Evolutionary conservation across 148 eudicot genomes (phyloP).

Genomic region (Vaccinium corymbosum): DNA sequence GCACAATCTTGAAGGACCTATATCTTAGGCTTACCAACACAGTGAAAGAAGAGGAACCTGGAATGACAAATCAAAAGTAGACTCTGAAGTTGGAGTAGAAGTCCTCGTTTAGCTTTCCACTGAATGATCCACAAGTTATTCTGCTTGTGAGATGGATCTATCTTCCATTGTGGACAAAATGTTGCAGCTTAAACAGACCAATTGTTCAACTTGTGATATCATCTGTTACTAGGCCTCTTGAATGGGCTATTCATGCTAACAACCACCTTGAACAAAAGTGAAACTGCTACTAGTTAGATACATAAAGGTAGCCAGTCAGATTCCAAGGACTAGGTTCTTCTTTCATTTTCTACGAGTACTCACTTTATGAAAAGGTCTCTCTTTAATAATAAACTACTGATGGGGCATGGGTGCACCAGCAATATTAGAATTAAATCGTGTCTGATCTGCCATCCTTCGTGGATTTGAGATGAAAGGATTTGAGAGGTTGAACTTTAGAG

Average conservation of each 20-base stretch:
- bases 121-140: background rate
- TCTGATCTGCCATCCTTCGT: background rate
- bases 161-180: background rate
- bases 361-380: background rate
- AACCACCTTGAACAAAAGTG: background rate
- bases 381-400: background rate
- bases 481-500: background rate
- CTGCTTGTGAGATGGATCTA: background rate
- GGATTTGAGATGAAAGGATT: conserved; percentile 1
- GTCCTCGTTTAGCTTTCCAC: background rate
- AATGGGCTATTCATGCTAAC: background rate
- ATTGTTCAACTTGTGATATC: background rate
- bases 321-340: background rate
- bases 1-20: no score
- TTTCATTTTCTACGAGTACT: background rate
- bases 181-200: conserved; percentile 2
- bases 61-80: background rate
- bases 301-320: conserved; percentile 1
- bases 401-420: background rate
- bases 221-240: background rate
- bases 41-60: background rate
- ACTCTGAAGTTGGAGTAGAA: background rate
- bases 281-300: background rate
- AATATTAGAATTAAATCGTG: background rate
- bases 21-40: background rate